Percentiles rank a stretch among this genome's conserved stretches.
Conservation (phyloP, 177 flowering plant genomes). For the Telopea speciosissima region DNA sequence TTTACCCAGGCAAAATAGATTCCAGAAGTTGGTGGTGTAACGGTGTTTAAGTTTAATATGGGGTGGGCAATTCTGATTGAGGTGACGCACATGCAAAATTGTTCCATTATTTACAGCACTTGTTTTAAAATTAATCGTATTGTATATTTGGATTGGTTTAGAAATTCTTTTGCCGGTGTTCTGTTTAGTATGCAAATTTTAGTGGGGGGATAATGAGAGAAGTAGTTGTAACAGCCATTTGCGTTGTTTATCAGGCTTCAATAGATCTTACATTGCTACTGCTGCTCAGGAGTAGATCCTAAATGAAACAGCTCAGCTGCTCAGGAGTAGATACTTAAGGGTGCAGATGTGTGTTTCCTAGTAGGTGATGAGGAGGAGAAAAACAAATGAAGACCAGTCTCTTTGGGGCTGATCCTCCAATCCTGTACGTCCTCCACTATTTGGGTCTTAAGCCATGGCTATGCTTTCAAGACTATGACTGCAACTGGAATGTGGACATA, state of each 20-base stretch:
- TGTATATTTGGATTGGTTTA: neutral
- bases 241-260: no score
- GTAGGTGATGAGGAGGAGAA: slow-evolving; percentile 66
- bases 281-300: no score
- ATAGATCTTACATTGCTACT: no score
- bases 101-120: neutral
- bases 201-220: neutral
- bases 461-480: slow-evolving; percentile 95
- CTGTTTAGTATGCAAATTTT: neutral
- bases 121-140: no score
- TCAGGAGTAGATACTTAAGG: neutral
- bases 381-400: slow-evolving; percentile 59
- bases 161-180: neutral
- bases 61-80: neutral
- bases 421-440: slow-evolving; percentile 81
- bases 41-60: neutral
- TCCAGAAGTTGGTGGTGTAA: neutral
- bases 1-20: neutral
- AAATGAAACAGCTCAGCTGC: no score
- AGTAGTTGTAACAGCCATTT: neutral
- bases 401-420: slow-evolving; percentile 82
- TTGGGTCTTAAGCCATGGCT: slow-evolving; percentile 90
- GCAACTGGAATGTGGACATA: slow-evolving; percentile 86
- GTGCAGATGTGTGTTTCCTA: no score
- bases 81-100: neutral